Conservation (phyloP, 805 yeast genomes). For the Ogataea pini region DNA sequence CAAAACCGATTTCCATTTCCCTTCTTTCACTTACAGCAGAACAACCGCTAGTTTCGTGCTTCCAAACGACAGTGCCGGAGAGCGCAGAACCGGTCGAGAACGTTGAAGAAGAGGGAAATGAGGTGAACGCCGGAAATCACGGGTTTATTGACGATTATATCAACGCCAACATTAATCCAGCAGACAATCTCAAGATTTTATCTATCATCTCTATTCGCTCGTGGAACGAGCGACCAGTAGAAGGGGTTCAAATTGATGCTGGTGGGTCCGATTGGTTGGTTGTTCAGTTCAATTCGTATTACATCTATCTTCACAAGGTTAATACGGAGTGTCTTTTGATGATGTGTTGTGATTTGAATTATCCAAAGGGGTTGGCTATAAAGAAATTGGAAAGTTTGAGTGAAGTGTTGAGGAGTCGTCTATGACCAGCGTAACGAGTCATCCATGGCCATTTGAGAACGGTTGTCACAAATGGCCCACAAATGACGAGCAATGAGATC, state of each 20-base stretch:
- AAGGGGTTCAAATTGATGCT: background rate
- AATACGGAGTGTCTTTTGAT: constrained; percentile 28
- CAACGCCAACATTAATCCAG: constrained; percentile 31
- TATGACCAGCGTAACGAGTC: constrained; percentile 4
- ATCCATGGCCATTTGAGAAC: too few relatives aligned
- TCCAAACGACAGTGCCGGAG: constrained; percentile 11
- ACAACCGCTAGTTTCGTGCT: constrained; percentile 35
- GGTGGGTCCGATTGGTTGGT: constrained; percentile 27
- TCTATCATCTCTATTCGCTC: constrained; percentile 31
- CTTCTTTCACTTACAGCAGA: constrained; percentile 30
- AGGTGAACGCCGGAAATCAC: constrained; percentile 6
- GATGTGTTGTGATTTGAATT: constrained; percentile 29
- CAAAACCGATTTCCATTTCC: constrained; percentile 33
- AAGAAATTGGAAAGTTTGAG: constrained; percentile 26
- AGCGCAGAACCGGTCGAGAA: background rate
- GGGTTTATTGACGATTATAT: constrained; percentile 29
- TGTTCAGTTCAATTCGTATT: constrained; percentile 26
- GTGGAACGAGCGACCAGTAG: constrained; percentile 26
- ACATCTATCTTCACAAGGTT: constrained; percentile 25
- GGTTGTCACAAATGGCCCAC: too few relatives aligned
- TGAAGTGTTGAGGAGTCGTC: constrained; percentile 8
- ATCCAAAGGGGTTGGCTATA: constrained; percentile 35
- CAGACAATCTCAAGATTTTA: constrained; percentile 34
- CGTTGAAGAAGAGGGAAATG: constrained; percentile 1
- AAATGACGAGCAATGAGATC: too few relatives aligned